Evolutionary conservation across 1,284 basidiomycete species (phyloP), one percentile per base, ranked within the genome.

Genomic region (Pseudozyma hubeiensis): DNA sequence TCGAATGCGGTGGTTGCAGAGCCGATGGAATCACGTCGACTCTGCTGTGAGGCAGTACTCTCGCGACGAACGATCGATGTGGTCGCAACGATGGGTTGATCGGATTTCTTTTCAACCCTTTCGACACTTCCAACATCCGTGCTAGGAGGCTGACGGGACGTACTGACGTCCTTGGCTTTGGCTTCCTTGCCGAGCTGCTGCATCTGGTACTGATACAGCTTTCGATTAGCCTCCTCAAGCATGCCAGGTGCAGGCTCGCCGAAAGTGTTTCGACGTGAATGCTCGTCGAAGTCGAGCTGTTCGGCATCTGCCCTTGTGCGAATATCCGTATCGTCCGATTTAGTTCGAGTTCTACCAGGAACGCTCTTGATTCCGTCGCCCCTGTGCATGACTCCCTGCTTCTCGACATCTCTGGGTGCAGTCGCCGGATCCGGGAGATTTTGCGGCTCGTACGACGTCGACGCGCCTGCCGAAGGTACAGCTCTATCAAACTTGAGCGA

Each of bases 1-100:
- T 78, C 76, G 33, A 78, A 65, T 3, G 76, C 76, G 5, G 76
- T 78, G 11, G 69, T 74, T 2, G 67, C 76, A 6, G 74, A 70
- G 5, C 58, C 71, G 53, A 78, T 69, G 19, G 76, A 78, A 47
- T 63, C 53, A 8, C 64, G 71, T 37, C 75, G 44, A 17, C 65
- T 71, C 9, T 58, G 34, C 35, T 71, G 58, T 13, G 68, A 71
- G 2, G 61, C 67, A n/a, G 55, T 43, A 37, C 61, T 62, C 19
- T 57, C 48, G 14, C 64, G 57, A 9, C 62, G 58, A 19, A 57
- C 53, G 10, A 64, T 24, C 24, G 51, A n/a, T 5, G 46, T 41
- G 1, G 41, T 39, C 33, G 41, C 5, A 17, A 51, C 33, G 11
- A 41, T 43, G 4, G 37, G 29, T 4, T 33, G 41, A n/a, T 44